Base-by-base conservation (phyloP, 768 basidiomycete species). In the Hygrophorus russula region DNA sequence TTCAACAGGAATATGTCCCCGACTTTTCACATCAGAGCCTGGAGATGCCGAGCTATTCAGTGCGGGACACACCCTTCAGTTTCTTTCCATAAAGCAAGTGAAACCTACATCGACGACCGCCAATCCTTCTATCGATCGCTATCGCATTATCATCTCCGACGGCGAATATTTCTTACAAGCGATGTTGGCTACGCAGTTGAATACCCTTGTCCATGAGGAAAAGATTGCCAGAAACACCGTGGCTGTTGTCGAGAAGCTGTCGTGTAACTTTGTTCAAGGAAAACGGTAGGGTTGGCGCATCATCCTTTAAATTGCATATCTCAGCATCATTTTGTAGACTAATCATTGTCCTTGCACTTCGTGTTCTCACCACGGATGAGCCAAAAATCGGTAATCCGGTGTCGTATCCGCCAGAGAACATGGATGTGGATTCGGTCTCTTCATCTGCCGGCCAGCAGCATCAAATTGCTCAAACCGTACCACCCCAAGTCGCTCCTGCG, bases 101-200 rank as follows among this genome's bases (percentile, higher is more conserved):
- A 52, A 65, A 5, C 55, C 59, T 38, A 56, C 58, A 7, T 50
- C 56, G n/a, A 56, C 49, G 15, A 47, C 52, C 9, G 59, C 41
- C 6, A 41, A 49, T 14, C 45, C 45, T 7, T 20, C 61, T 36
- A 50, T 69, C 36, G 82, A 84, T 55, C 68, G 82, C 45, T 79
- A 74, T 60, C 74, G 90, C 48, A 71, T 94, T 47, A 88, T 97
- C 60, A 67, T 97, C 32, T 94, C 91, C 0, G 94, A 98, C 61
- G 92, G 94, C 32, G 67, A 70, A 14, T 65, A 85, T 51, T 96
- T 86, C 59, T 69, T 85, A 38, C 96, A 97, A 59, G 81, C 86
- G 18, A 97, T 99, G 96, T 70, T 98, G 28, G 88, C 92, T 4
- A 97, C 93, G 0, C 85, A 90, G 55, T 73, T 92, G 36, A 97